These are phyloP conservation scores for Typha latifolia DNA, from an alignment of 176 grass and related monocot species.

Conservation along the genomic window DNA sequence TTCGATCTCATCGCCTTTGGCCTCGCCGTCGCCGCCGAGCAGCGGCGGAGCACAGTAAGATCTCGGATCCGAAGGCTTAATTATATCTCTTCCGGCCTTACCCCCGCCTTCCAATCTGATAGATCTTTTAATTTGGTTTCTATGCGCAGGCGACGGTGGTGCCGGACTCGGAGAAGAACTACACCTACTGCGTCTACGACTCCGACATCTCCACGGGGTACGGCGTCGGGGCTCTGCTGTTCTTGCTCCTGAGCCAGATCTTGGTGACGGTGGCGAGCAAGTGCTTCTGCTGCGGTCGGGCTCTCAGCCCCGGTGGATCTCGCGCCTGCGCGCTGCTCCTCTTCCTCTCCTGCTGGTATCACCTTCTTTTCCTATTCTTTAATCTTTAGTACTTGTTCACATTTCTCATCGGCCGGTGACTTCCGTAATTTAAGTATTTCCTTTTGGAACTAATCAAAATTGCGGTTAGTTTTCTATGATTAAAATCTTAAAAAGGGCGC, in stretches of 20 bases:
- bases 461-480: no score
- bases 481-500: no score
- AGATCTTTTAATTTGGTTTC: not conserved
- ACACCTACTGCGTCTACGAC: conserved; percentile 53
- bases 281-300: conserved; percentile 89
- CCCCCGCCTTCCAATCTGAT: not conserved
- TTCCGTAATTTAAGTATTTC: not conserved
- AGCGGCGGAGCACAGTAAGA: conserved; percentile 67
- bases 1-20: conserved; percentile 78
- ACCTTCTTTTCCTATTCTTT: no score
- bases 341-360: conserved; percentile 72
- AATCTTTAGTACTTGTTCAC: no score
- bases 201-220: conserved; percentile 62
- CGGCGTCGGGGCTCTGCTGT: conserved; percentile 52
- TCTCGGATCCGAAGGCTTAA: no score
- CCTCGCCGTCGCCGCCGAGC: conserved; percentile 85
- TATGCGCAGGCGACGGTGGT: conserved; percentile 12
- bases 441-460: no score
- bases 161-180: not conserved
- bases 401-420: not conserved
- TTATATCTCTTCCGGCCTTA: not conserved
- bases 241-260: conserved; percentile 47
- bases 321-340: conserved; percentile 44
- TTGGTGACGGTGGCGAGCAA: conserved; percentile 36
- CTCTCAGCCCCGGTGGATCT: conserved; percentile 39